Base-by-base conservation (phyloP, 2,329 filamentous ascomycete genomes). In the Leptosphaerulina australis region DNA sequence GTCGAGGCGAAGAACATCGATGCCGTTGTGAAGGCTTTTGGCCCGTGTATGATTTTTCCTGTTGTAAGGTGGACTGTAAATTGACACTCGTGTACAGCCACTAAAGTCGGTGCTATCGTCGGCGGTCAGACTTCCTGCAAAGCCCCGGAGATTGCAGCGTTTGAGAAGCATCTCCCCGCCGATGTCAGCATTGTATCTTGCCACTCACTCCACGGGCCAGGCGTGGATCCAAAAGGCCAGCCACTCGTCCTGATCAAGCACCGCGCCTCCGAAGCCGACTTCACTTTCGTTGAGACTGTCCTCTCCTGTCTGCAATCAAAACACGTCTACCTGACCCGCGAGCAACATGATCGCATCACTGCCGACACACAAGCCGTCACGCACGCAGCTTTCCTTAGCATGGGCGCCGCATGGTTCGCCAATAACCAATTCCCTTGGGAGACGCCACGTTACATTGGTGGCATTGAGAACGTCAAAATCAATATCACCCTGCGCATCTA, bases 401-500 rank as follows among this genome's bases (percentile, higher is more conserved):
- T 99, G 94, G 94, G 95, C 58, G 95, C 93, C 57, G 94, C 94
- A 7, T 99, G 95, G 95, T 89, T 91, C 61, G 92, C 92, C 24
- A 95, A 95, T 72, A 84, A 87, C 50, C 91, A 99, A 71, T 99
- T 97, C 66, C 94, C 95, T 0, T 99, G 94, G 94, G 93, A 97
- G 66, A 86, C 93, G 36, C 85, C 87, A n/a, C 91, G 94, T 56
- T 99, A 97, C 74, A 85, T 97, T 3, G 94, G 94, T 50, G 95
- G 94, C 43, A 96, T 99, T 66, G 94, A 99, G 75, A 99, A 99
- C 73, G 93, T 97, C 65, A 99, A 99, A 78, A 96, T 97, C 78
- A 99, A 99, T 77, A 86, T 97, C 62, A 97, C 91, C 62, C 79
- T 99, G 60, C 91, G 94, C 63, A 97, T 99, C 76, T 99, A 97